Percentiles rank a stretch among this genome's conserved stretches.
Conservation (phyloP, 176 grass and related monocot genomes). For the Oryza meyeriana region DNA sequence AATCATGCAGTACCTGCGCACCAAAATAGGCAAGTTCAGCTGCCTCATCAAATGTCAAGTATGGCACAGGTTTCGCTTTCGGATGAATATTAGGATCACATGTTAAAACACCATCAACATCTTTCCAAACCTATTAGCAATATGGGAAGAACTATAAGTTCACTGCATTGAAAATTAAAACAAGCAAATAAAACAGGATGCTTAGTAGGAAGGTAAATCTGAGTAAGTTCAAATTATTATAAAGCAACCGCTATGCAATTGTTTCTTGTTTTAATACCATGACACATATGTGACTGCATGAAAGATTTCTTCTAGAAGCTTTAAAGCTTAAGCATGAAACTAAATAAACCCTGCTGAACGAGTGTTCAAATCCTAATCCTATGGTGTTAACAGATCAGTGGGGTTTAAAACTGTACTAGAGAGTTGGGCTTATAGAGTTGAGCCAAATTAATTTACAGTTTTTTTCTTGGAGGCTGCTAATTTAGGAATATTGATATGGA, state of each 20-base stretch:
- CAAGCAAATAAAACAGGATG: background rate
- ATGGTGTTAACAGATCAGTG: background rate
- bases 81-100: slow-evolving; percentile 65
- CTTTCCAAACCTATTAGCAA: slow-evolving; percentile 61
- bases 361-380: background rate
- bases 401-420: background rate
- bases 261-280: background rate
- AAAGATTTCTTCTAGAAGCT: background rate
- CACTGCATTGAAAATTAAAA: background rate
- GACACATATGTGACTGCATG: background rate
- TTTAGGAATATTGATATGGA: background rate
- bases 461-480: background rate
- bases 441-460: background rate
- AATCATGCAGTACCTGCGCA: slow-evolving; percentile 30
- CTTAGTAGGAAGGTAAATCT: background rate
- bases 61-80: slow-evolving; percentile 53
- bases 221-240: background rate
- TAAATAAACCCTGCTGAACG: background rate
- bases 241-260: background rate
- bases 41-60: slow-evolving; percentile 70
- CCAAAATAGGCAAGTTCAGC: slow-evolving; percentile 76
- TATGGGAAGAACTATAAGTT: slow-evolving; percentile 6
- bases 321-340: background rate
- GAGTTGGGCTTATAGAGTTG: background rate
- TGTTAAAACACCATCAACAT: slow-evolving; percentile 67